Base-by-base conservation (phyloP, 1,284 basidiomycete genomes). In the Trametes hirsuta region DNA sequence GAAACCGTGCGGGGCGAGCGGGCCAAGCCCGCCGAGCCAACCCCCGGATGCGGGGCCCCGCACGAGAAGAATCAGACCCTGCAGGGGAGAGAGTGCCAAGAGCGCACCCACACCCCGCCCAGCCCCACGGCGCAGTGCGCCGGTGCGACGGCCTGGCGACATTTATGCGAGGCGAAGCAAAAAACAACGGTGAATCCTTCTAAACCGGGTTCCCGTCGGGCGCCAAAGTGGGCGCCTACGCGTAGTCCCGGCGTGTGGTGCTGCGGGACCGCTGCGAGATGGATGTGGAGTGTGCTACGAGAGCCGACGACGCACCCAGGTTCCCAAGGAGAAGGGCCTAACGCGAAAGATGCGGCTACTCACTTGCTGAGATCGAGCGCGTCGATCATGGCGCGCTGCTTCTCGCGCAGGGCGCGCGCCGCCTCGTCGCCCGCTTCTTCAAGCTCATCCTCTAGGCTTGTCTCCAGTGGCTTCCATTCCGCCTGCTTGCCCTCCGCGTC, bases 361-460 rank as follows among this genome's bases (percentile, higher is more conserved):
- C 72, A 96, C 93, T 91, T 89, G 76, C 81, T 85, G 66, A 97
- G 75, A 76, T 97, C 93, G 30, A 97, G 80, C 22, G 91, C 84
- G 67, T 92, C 86, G 55, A 98, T 88, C 81, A 97, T 85, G 74
- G 91, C 91, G 21, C 88, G 81, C 76, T 97, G 94, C 71, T 85
- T 85, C 74, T 90, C 87, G 51, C 80, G 74, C 62, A 83, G 73
- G 55, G 81, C 74, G 55, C 76, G 77, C 56, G 76, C 79, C 51
- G 79, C 82, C 63, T 79, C 79, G 60, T 82, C 81, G 0, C 90
- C 91, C 1, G 89, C 94, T 61, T 89, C 87, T 45, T 88, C 81
- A 11, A 97, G 79, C 73, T 90, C 90, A 8, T 84, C 83, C 59
- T 84, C 81, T 15, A 90, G 76, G 6, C 75, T 80, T 24, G 79